Percentiles rank a stretch among this genome's conserved stretches.
Evolutionary conservation across 1,139 yeast species (phyloP).

Genomic region (Protomyces arabidopsidicola): DNA sequence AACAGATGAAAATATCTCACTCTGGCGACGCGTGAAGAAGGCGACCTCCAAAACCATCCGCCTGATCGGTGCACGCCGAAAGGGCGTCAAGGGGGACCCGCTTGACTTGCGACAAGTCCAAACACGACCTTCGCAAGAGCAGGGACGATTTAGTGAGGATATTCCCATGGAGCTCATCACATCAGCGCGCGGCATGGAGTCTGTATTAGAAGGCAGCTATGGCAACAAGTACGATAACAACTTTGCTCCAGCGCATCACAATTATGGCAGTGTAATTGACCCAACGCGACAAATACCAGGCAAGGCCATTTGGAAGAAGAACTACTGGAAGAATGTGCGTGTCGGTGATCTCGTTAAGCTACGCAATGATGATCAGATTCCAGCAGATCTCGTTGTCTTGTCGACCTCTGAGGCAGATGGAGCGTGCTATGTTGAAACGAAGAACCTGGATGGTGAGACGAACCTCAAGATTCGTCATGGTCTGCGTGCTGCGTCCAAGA

Average conservation of each 20-base stretch:
- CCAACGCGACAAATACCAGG: slow-evolving; percentile 38
- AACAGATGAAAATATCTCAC: slow-evolving; percentile 57
- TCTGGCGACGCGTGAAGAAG: slow-evolving; percentile 65
- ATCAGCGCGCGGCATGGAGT: slow-evolving; percentile 22
- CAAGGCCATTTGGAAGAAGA: slow-evolving; percentile 55
- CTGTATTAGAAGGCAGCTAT: slow-evolving; percentile 17
- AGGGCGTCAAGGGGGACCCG: slow-evolving; percentile 30
- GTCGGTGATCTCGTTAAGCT: slow-evolving; percentile 88
- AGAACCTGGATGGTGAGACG: slow-evolving; percentile 94
- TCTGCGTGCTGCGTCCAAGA: slow-evolving; percentile 59
- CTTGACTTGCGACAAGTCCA: slow-evolving; percentile 22
- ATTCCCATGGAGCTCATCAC: slow-evolving; percentile 21
- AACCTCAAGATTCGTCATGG: slow-evolving; percentile 79
- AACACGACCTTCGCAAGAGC: slow-evolving; percentile 25
- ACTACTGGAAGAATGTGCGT: slow-evolving; percentile 79
- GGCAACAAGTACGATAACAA: slow-evolving; percentile 13
- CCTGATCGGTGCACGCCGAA: slow-evolving; percentile 28
- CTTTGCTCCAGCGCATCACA: slow-evolving; percentile 19
- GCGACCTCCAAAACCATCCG: slow-evolving; percentile 40
- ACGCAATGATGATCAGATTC: slow-evolving; percentile 83
- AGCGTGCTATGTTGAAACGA: slow-evolving; percentile 88
- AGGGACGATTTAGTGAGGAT: slow-evolving; percentile 8
- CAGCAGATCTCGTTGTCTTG: slow-evolving; percentile 78
- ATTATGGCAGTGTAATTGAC: slow-evolving; percentile 37
- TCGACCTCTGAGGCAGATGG: slow-evolving; percentile 86